A percentile compares a stretch with the other conserved stretches of the same genome.
phyloP scores from a whole-genome alignment of 495 filamentous ascomycete genomes.

The Penicillium coffeae region DNA sequence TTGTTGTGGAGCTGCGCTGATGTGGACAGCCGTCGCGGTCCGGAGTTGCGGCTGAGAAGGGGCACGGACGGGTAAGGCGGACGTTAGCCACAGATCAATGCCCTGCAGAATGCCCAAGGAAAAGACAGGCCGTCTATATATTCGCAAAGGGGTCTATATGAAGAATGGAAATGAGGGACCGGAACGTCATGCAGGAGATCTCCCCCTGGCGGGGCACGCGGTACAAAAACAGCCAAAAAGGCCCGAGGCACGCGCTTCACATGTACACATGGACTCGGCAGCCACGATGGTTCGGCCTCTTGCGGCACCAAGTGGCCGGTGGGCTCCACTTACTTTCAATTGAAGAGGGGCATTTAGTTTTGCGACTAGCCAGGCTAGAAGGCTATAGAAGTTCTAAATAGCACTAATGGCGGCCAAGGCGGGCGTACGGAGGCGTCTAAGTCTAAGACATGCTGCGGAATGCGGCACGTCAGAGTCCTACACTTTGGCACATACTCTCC shows the following conservation, averaged over 20 bases:
- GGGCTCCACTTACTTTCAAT: background rate
- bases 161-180: too few species aligned
- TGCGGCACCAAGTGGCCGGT: background rate
- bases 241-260: conserved; percentile 19
- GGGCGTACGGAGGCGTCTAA: too few species aligned
- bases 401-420: too few species aligned
- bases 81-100: background rate
- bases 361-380: too few species aligned
- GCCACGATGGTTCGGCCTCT: background rate
- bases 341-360: too few species aligned
- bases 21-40: conserved; percentile 14
- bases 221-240: conserved; percentile 6
- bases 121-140: too few species aligned
- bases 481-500: background rate
- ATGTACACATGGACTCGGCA: conserved; percentile 1
- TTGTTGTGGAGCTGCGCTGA: conserved; percentile 6
- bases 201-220: conserved; percentile 4
- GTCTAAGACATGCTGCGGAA: too few species aligned
- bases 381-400: too few species aligned
- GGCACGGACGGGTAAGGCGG: conserved; percentile 8
- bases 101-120: background rate
- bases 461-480: too few species aligned
- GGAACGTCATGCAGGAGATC: background rate
- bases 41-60: conserved; percentile 27
- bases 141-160: too few species aligned